Conservation (phyloP, 495 filamentous ascomycete species). For the Neurospora tetrasperma region DNA sequence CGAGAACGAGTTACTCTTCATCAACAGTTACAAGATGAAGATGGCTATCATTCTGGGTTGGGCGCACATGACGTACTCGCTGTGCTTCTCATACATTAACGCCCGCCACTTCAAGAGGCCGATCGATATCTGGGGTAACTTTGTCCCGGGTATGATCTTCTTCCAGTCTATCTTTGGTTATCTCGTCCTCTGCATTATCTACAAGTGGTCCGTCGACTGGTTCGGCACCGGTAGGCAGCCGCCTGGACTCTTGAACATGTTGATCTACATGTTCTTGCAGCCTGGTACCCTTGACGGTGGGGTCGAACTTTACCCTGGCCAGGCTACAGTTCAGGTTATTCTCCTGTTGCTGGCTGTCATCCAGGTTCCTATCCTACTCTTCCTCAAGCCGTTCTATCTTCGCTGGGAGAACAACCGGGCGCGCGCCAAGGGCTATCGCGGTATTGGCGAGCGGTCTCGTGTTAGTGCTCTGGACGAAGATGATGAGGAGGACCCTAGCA, state of each 20-base stretch:
- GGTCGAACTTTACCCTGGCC: conserved; percentile 61
- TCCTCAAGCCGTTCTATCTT: conserved; percentile 92
- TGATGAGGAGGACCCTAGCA: conserved; percentile 44
- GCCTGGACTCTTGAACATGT: conserved; percentile 90
- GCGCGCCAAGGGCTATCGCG: conserved; percentile 78
- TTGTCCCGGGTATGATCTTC: conserved; percentile 96
- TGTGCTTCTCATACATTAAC: conserved; percentile 87
- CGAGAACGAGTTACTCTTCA: conserved; percentile 87
- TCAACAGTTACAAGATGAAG: conserved; percentile 99
- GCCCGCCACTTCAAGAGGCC: conserved; percentile 86
- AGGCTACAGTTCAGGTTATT: conserved; percentile 60
- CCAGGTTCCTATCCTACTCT: conserved; percentile 83
- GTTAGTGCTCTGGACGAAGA: conserved; percentile 83
- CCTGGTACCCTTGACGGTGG: conserved; percentile 63
- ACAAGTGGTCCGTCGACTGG: conserved; percentile 97
- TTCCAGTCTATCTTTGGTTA: conserved; percentile 99
- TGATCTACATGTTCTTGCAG: conserved; percentile 98
- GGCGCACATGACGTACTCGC: conserved; percentile 96
- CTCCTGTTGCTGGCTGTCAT: conserved; percentile 74
- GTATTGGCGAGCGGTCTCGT: conserved; percentile 75
- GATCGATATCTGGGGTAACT: conserved; percentile 94
- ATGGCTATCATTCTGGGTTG: conserved; percentile 93
- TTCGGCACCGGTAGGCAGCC: conserved; percentile 50
- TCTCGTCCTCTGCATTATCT: conserved; percentile 83
- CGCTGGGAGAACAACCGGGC: conserved; percentile 86